Base-by-base conservation (phyloP, 2,329 filamentous ascomycete genomes). In the Colletotrichum trifolii region DNA sequence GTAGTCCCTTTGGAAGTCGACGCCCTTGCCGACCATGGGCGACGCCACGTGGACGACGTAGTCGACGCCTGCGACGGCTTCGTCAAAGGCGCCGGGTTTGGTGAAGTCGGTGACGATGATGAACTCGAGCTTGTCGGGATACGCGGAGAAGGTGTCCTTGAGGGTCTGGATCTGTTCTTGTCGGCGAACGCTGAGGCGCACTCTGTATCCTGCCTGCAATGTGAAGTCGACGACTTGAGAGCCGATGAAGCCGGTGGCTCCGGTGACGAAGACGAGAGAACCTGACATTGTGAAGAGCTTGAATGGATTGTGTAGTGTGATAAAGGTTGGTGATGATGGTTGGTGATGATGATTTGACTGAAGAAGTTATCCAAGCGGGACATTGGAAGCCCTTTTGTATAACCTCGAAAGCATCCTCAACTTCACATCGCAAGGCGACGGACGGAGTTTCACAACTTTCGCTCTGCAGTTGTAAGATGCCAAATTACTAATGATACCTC, bases 221-320 rank as follows among this genome's bases (percentile, higher is more conserved):
- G 35, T 8, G 6, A 34, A 8, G 0, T 12, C 13, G 1, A 13
- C 55, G 2, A 54, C 42, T 2, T 64, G 40, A 15, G 40, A n/a
- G 17, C 60, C 60, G 15, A 64, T 64, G 40, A 64, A 64, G 48
- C 60, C 60, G 4, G 60, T 60, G 35, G 54, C 60, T 4, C 60
- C 55, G 3, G 60, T 60, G 33, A 64, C 60, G 34, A 64, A 64
- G n/a, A 64, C 35, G 34, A 62, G 59, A 0, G 59, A 45, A 10
- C 5, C n/a, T 1, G 59, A 52, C 59, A 62, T 62, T 25, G 25
- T 4, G 25, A 25, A 4, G 25, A 5, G 10, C 34, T 56, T 34
- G 1, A 4, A 40, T 7, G 2, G 6, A 4, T 17, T n/a, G 17
- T 45, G 10, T 10, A 13, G n/a, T 42, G 35, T 45, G n/a, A 4